phyloP scores from a whole-genome alignment of 2,329 filamentous ascomycete genomes.

The Fusarium chlamydosporum region DNA sequence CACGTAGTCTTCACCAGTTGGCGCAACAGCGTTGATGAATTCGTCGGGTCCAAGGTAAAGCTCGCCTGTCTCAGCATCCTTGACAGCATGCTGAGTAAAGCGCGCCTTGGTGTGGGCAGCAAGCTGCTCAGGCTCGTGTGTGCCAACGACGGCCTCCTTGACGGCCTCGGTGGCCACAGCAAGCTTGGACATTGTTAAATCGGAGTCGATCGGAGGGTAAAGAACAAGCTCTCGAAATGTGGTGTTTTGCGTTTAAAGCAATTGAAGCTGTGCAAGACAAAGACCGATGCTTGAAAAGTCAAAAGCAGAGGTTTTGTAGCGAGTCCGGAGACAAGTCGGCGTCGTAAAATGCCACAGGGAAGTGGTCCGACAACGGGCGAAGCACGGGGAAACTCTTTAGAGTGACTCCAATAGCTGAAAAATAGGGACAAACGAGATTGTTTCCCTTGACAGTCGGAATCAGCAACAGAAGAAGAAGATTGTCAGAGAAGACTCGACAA shows the following conservation, averaged over 20 bases:
- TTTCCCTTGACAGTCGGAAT: conserved; percentile 38
- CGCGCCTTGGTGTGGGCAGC: conserved; percentile 81
- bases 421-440: conserved; percentile 17
- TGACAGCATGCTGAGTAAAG: conserved; percentile 82
- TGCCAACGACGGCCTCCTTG: conserved; percentile 84
- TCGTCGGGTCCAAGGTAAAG: conserved; percentile 85
- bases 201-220: conserved; percentile 40
- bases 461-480: conserved; percentile 27
- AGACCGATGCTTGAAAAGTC: conserved; percentile 31
- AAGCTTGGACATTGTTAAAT: conserved; percentile 57
- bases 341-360: conserved; percentile 29
- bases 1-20: conserved; percentile 90
- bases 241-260: conserved; percentile 31
- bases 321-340: conserved; percentile 16
- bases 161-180: conserved; percentile 75
- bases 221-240: conserved; percentile 28
- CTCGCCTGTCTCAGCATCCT: conserved; percentile 82
- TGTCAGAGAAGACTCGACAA: conserved; percentile 35
- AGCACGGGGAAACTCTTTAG: conserved; percentile 27
- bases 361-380: conserved; percentile 44
- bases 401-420: conserved; percentile 31
- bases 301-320: conserved; percentile 18
- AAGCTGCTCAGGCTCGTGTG: conserved; percentile 70
- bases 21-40: conserved; percentile 92
- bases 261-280: conserved; percentile 36